phyloP scores from a whole-genome alignment of 1,284 basidiomycete genomes.

The Boletus semigastroideus region DNA sequence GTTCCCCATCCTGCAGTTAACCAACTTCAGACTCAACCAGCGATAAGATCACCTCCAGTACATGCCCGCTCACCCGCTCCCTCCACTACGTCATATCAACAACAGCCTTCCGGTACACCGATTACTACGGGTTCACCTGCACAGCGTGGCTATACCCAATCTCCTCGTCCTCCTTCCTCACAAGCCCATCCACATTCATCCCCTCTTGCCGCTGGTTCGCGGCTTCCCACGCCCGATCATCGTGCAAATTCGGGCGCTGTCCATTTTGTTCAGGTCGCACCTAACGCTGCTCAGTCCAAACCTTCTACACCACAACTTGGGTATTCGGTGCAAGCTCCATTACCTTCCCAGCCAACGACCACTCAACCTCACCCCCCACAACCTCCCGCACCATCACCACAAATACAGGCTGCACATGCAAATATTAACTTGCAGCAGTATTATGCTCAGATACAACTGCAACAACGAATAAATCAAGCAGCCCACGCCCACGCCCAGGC shows the following conservation, averaged over 20 bases:
- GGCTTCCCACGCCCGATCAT: constrained; percentile 29
- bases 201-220: constrained; percentile 29
- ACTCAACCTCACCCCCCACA: constrained; percentile 21
- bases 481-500: constrained; percentile 21
- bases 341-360: constrained; percentile 18
- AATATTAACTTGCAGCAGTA: constrained; percentile 17
- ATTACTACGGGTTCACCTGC: constrained; percentile 29
- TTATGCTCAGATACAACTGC: constrained; percentile 15
- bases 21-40: constrained; percentile 29
- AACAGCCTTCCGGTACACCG: constrained; percentile 15
- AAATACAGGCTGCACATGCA: constrained; percentile 24
- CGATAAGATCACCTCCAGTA: constrained; percentile 30
- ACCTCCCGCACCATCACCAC: constrained; percentile 16
- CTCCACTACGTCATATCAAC: constrained; percentile 24
- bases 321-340: constrained; percentile 18
- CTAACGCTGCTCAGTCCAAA: constrained; percentile 26
- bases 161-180: constrained; percentile 34
- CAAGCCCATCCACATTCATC: constrained; percentile 34
- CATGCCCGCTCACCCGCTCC: constrained; percentile 32
- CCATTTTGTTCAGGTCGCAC: constrained; percentile 32
- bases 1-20: constrained; percentile 34
- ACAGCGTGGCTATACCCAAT: constrained; percentile 36
- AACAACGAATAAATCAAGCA: constrained; percentile 21
- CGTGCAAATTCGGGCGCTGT: constrained; percentile 30
- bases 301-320: constrained; percentile 30